Evolutionary conservation across 768 basidiomycete species (phyloP), one percentile per base, ranked within the genome.

Genomic region (Hemileccinum impolitum): DNA sequence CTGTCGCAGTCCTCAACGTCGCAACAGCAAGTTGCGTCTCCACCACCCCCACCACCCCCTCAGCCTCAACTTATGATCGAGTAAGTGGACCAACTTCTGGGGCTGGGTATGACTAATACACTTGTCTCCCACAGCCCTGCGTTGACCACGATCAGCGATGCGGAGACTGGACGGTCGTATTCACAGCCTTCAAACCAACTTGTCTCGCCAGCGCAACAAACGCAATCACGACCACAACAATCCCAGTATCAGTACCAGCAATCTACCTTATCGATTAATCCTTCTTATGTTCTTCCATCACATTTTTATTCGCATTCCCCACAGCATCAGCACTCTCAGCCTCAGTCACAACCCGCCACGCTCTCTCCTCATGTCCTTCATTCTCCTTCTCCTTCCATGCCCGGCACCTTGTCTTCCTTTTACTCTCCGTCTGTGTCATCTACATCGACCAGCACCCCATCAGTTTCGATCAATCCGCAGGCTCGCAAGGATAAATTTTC

Each of bases 291-390:
- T 51, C 67, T 68, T 53, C 66, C 66, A 44, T 55, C 66, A 40
- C 66, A 70, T 67, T 68, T 70, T 64, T 70, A 70, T 62, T 65
- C 65, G 38, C 64, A 66, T 55, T 54, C 68, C 30, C 40, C 59
- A 39, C 63, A 65, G 46, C 62, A 64, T 52, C 61, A 54, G 34
- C 62, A 57, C 32, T 50, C 61, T 28, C 66, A 64, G 49, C 45
- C 68, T 21, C 65, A 57, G 48, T 58, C 60, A 15, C 72, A 72
- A 32, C 85, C 85, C 62, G 71, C 80, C 54, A 87, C 83, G 3
- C 77, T 87, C 31, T 81, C 85, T 2, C 87, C 86, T 9, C 83
- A 84, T 56, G 80, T 79, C 39, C 74, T 90, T 34, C 85, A 85
- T 59, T 74, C 81, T 6, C 76, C 84, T 2, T 72, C 79, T 34